These are phyloP conservation scores for Saccharum officinarum DNA, from an alignment of 176 grass and related monocot genomes.

Conservation along the genomic window DNA sequence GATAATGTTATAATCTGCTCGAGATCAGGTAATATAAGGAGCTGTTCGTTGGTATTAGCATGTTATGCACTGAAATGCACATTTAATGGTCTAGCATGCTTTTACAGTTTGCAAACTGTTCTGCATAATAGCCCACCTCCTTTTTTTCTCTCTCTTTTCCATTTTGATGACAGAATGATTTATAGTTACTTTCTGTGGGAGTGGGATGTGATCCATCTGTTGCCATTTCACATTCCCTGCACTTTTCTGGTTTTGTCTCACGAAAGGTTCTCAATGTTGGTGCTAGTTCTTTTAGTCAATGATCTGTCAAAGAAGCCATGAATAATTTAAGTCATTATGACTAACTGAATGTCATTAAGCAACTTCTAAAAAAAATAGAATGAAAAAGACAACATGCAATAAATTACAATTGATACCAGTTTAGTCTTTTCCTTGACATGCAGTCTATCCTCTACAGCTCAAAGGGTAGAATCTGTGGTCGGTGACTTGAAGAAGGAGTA, in stretches of 20 bases:
- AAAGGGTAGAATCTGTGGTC: constrained; percentile 69
- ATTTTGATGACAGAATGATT: background rate
- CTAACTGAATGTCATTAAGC: background rate
- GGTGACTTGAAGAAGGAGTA: constrained; percentile 74
- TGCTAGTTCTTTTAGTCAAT: background rate
- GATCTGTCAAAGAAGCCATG: background rate
- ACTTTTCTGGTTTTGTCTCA: background rate
- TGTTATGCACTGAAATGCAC: background rate
- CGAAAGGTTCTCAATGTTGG: background rate
- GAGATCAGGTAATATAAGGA: constrained; percentile 67
- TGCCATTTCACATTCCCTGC: background rate
- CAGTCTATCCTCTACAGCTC: constrained; percentile 63
- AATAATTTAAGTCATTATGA: background rate
- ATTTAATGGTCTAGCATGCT: background rate
- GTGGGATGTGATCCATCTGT: background rate
- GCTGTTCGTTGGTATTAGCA: background rate
- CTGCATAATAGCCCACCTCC: background rate
- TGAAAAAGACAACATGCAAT: background rate
- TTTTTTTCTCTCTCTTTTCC: background rate
- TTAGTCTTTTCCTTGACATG: constrained; percentile 58
- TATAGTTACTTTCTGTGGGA: background rate
- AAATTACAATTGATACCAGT: constrained; percentile 39
- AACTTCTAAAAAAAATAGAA: background rate
- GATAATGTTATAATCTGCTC: constrained; percentile 94
- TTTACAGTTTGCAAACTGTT: background rate